Base-by-base conservation (phyloP, 2,329 filamentous ascomycete species). In the Thielaviopsis populi region DNA sequence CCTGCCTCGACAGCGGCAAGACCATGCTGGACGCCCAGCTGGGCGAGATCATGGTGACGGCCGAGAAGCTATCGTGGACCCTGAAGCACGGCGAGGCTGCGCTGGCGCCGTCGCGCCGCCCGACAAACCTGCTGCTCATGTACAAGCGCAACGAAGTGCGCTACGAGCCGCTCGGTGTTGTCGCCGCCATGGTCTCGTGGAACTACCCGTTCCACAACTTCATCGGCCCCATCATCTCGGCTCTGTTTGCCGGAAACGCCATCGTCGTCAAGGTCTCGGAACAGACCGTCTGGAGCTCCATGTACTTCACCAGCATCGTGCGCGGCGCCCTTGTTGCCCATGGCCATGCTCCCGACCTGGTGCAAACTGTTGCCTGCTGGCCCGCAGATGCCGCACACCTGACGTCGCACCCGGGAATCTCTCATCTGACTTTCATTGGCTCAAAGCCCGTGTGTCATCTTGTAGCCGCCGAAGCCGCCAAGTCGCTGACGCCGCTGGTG, bases 151-250 rank as follows among this genome's bases (percentile, higher is more conserved):
- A 96, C 72, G 86, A 85, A 67, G 91, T 99, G 33, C 78, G 82
- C 60, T 99, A 95, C 74, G 91, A 99, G 74, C 92, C 94, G 15
- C 78, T 97, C 22, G 94, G 94, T 17, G 90, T 99, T 42, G 89
- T 99, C 5, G 87, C 90, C 11, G 92, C 94, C 19, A 86, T 92
- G 62, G 90, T 99, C 53, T 94, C 88, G 72, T 99, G 94, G 94
- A 99, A 99, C 77, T 97, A 91, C 72, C 85, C 89, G 54, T 95
- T 97, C 74, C 94, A 99, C 77, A 99, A 99, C 75, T 79, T 97
- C 67, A 83, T 97, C 58, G 90, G 89, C 0, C 94, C 92, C 15
- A 82, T 96, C 68, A 95, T 97, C 72, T 91, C 89, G 68, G 85
- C 89, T 17, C 81, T 97, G 61, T 97, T 97, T 72, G 81, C 91